Evolutionary conservation across 768 basidiomycete species (phyloP), one percentile per base, ranked within the genome.

Genomic region (Boletus patriciae): DNA sequence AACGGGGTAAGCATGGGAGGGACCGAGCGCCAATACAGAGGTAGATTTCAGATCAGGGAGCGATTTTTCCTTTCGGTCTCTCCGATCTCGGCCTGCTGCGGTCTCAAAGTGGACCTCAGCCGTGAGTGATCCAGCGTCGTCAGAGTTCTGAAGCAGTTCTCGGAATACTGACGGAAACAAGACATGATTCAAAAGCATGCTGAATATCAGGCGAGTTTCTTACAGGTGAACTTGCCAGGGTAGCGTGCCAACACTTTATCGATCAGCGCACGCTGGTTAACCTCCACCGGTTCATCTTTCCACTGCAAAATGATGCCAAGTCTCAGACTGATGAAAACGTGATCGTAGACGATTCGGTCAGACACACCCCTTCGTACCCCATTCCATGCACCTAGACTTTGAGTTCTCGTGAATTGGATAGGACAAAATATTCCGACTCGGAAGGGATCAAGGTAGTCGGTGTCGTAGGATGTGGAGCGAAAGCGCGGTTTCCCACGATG

Each of bases 181-280:
- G 29, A 16, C 3, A 11, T 33, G 27, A 27, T 25, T 25, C 25
- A 27, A 6, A 27, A 27, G 27, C 27, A 29, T 16, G 4, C 25
- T 27, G 13, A 33, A 33, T 33, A 12, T 33, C 11, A 33, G 12
- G 12, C 3, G 6, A 33, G 12, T 33, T 1, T 27, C 76, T 48
- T 44, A 83, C 81, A 79, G 6, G 94, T 94, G 61, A 94, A 91
- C 74, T 96, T 94, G 43, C 92, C 94, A 16, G 89, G 89, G 73
- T 99, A 99, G n/a, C 96, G 80, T 10, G 96, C 93, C 9, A 98
- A 83, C 16, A 98, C 88, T 74, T 94, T 98, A 77, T 94, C 90
- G 49, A 97, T 93, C 55, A 97, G 76, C 19, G 92, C 93, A 13
- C 93, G 82, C 69, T 95, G 94, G 70, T 96, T 93, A 46, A 96